Evolutionary conservation across 176 grass and related monocot species (phyloP).

Genomic region (Triticum urartu): DNA sequence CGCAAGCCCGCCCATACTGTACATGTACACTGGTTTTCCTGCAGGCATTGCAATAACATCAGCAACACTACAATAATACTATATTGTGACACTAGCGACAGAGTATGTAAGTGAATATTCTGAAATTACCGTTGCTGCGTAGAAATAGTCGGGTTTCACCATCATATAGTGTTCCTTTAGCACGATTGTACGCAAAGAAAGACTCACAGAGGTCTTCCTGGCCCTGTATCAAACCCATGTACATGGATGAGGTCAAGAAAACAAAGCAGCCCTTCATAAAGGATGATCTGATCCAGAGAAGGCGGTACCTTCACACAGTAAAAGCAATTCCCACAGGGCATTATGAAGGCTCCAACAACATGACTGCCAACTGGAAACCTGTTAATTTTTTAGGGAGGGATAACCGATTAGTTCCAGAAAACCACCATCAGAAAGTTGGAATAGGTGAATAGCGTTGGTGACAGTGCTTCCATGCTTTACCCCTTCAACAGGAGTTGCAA

Average conservation of each 20-base stretch:
- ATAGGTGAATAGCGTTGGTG: background rate
- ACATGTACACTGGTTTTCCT: slow-evolving; percentile 97
- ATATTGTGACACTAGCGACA: background rate
- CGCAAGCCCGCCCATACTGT: slow-evolving; percentile 95
- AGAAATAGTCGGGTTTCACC: slow-evolving; percentile 90
- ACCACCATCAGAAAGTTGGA: background rate
- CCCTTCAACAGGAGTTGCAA: background rate
- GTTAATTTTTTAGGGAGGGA: slow-evolving; percentile 14
- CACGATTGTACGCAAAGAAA: slow-evolving; percentile 94
- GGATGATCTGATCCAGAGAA: background rate
- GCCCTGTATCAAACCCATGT: slow-evolving; percentile 50
- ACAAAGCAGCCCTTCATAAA: background rate
- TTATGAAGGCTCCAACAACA: slow-evolving; percentile 97
- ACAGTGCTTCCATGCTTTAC: background rate
- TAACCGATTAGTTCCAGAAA: background rate
- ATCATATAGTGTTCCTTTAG: slow-evolving; percentile 95
- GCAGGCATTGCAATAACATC: slow-evolving; percentile 9
- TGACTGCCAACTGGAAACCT: slow-evolving; percentile 95
- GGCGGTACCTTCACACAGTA: slow-evolving; percentile 81
- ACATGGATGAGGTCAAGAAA: slow-evolving; percentile 5
- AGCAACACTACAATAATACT: background rate
- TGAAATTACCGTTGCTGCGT: slow-evolving; percentile 61
- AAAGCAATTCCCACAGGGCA: slow-evolving; percentile 98
- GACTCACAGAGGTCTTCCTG: slow-evolving; percentile 98
- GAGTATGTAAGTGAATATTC: background rate